Percentiles rank a stretch among this genome's conserved stretches.
phyloP scores from a whole-genome alignment of 2,329 filamentous ascomycete genomes.

The Chalaropsis thielavioides region DNA sequence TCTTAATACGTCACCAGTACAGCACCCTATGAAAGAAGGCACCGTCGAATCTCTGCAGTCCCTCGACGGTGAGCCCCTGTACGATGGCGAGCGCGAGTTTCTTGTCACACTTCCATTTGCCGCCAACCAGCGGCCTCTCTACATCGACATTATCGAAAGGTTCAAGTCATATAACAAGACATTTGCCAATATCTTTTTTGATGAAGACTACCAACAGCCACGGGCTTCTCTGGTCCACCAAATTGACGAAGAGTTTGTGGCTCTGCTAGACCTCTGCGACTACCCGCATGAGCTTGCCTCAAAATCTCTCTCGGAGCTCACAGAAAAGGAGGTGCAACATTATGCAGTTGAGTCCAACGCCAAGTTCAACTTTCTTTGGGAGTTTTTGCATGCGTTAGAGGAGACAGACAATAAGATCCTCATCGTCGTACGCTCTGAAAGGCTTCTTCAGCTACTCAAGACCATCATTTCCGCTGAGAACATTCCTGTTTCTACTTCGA shows the following conservation, averaged over 20 bases:
- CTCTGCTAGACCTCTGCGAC: slow-evolving; percentile 41
- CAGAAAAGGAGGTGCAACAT: slow-evolving; percentile 33
- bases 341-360: slow-evolving; percentile 42
- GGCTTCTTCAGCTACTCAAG: slow-evolving; percentile 38
- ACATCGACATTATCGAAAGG: slow-evolving; percentile 35
- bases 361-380: slow-evolving; percentile 45
- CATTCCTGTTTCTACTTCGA: slow-evolving; percentile 26
- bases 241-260: slow-evolving; percentile 38
- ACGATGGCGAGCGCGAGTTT: slow-evolving; percentile 29
- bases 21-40: slow-evolving; percentile 8
- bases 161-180: slow-evolving; percentile 31
- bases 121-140: slow-evolving; percentile 36
- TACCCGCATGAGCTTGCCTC: slow-evolving; percentile 39
- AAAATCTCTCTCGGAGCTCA: slow-evolving; percentile 28
- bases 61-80: slow-evolving; percentile 2
- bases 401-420: slow-evolving; percentile 34
- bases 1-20: slow-evolving; percentile 13
- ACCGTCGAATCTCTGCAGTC: slow-evolving; percentile 10
- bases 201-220: slow-evolving; percentile 28
- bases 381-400: slow-evolving; percentile 36
- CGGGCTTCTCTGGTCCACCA: slow-evolving; percentile 28
- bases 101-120: slow-evolving; percentile 44
- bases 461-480: slow-evolving; percentile 31
- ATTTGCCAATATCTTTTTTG: slow-evolving; percentile 32
- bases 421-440: slow-evolving; percentile 37